Evolutionary conservation across 208 protist species (phyloP).

Genomic region (Acanthamoeba comandoni): DNA sequence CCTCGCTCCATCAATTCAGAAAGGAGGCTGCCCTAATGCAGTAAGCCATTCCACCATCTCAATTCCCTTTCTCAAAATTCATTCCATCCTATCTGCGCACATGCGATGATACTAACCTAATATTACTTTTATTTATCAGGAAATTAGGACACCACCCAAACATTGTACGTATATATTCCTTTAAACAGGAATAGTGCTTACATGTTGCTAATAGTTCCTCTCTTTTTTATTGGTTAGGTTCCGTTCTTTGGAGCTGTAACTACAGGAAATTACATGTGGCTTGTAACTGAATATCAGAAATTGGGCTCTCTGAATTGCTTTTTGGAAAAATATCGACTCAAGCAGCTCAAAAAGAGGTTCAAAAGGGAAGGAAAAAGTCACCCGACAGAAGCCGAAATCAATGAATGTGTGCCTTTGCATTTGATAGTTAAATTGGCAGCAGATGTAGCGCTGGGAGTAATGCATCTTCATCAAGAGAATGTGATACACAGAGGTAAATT

Average conservation of each 20-base stretch:
- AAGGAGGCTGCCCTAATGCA: constrained; percentile 68
- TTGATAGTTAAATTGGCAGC: constrained; percentile 52
- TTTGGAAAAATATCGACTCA: constrained; percentile 2
- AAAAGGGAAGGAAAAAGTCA: constrained; percentile 4
- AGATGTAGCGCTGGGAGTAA: constrained; percentile 41
- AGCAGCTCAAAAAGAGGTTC: neutral
- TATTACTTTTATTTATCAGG: neutral
- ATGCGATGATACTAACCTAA: neutral
- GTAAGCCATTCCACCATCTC: neutral
- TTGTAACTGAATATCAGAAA: constrained; percentile 57
- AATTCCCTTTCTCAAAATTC: neutral
- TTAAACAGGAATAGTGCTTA: no score
- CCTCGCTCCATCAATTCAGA: constrained; percentile 34
- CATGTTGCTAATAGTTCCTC: no score
- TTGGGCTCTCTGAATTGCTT: constrained; percentile 63
- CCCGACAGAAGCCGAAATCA: neutral
- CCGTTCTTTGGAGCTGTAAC: constrained; percentile 69
- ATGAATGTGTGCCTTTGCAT: constrained; percentile 12
- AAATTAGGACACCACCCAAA: constrained; percentile 64
- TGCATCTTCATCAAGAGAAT: constrained; percentile 64
- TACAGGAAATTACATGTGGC: constrained; percentile 42
- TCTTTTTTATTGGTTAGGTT: neutral
- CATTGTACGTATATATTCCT: constrained; percentile 9
- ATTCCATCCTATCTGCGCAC: neutral
- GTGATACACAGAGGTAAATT: constrained; percentile 57